A percentile compares a stretch with the other conserved stretches of the same genome.
Conservation (phyloP, 1,139 yeast species). For the Geotrichum reessii region DNA sequence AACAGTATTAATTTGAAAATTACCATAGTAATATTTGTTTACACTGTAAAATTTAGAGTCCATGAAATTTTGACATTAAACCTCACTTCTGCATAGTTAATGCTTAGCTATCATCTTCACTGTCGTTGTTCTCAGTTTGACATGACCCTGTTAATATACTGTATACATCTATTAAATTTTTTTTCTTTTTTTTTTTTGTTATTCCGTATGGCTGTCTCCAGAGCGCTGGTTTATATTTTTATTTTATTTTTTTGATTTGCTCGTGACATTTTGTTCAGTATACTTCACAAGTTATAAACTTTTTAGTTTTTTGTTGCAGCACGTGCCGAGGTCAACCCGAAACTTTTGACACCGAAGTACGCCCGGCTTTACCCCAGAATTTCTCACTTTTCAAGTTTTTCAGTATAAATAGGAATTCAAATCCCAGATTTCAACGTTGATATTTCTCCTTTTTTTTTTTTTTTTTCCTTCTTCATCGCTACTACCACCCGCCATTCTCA, state of each 20-base stretch:
- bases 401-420: background rate
- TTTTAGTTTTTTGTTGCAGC: background rate
- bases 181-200: no score
- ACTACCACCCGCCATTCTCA: background rate
- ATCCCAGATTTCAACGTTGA: background rate
- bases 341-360: conserved; percentile 3
- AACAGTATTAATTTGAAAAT: no score
- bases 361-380: conserved; percentile 14
- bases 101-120: no score
- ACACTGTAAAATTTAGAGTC: no score
- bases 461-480: background rate
- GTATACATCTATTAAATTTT: no score
- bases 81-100: no score
- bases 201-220: background rate
- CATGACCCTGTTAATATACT: no score
- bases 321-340: conserved; percentile 5
- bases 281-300: background rate
- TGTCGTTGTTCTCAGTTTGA: no score
- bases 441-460: background rate
- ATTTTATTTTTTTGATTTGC: no score
- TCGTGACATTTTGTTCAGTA: background rate
- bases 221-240: background rate
- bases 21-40: no score
- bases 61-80: no score
- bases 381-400: background rate